Evolutionary conservation across 805 yeast species (phyloP).

Genomic region (Isabelozyma heimii): DNA sequence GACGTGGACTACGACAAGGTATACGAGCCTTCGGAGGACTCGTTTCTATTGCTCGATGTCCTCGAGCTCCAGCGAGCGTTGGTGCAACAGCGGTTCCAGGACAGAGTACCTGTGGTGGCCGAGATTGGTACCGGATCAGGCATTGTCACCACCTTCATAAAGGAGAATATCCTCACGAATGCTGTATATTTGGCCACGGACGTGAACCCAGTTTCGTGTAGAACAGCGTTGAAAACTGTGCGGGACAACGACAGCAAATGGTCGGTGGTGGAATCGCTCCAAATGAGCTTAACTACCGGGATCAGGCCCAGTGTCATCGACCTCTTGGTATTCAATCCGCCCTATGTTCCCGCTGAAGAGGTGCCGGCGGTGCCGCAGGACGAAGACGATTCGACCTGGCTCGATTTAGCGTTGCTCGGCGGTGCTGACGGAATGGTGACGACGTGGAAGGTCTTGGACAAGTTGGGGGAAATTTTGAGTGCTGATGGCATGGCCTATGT

Average conservation of each 20-base stretch:
- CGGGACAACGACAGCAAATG: conserved; percentile 11
- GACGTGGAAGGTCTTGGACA: conserved; percentile 61
- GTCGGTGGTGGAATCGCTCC: conserved; percentile 27
- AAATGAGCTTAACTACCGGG: conserved; percentile 55
- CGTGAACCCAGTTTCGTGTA: conserved; percentile 75
- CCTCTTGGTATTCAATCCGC: conserved; percentile 86
- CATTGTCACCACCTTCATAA: conserved; percentile 75
- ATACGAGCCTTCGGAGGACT: conserved; percentile 94
- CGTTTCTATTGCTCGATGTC: conserved; percentile 78
- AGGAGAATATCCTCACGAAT: conserved; percentile 49
- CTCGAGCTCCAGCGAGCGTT: conserved; percentile 57
- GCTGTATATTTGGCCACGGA: conserved; percentile 70
- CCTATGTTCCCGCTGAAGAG: conserved; percentile 86
- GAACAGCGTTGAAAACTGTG: conserved; percentile 28
- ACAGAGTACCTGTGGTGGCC: conserved; percentile 51
- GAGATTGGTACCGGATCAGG: conserved; percentile 96
- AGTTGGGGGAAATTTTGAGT: conserved; percentile 52
- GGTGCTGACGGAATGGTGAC: conserved; percentile 89
- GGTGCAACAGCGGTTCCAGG: conserved; percentile 18
- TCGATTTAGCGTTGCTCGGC: conserved; percentile 87
- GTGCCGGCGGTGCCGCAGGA: conserved; percentile 60
- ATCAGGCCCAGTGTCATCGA: conserved; percentile 54
- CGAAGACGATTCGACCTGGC: conserved; percentile 59
- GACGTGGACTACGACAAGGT: conserved; percentile 65
- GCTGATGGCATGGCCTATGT: conserved; percentile 76